Base-by-base conservation (phyloP, 257 asterid species). In the Rubia yunnanensis region DNA sequence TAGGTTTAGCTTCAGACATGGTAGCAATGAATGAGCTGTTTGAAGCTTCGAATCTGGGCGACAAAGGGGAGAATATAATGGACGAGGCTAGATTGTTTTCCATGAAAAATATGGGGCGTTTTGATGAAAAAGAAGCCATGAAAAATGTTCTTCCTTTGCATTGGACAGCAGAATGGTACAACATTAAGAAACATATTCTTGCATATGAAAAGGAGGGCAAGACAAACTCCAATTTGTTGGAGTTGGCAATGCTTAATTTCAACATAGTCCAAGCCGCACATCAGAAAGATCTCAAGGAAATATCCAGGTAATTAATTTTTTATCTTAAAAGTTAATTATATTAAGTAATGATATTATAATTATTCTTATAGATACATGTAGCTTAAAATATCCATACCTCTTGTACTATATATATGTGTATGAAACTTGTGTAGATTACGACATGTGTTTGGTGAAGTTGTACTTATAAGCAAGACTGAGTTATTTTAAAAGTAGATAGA, bases 191-290 rank as follows among this genome's bases (percentile, higher is more conserved):
- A 65, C 68, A 80, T 39, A 72, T 83, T 10, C 61, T n/a, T 4
- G 70, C 67, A 18, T 55, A 46, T 5, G 74, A 73, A 55, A 38
- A 32, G 0, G 65, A 65, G 14, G 11, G 28, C 1, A 65, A 54
- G 2, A 18, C 59, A 41, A 64, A 76, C 17, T n/a, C 77, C 10
- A 46, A 20, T 5, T 49, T 89, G 68, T 62, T 75, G n/a, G 36
- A 79, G 26, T 77, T 86, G 36, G 88, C 92, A 1, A 76, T 75
- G 52, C 85, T 84, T 59, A 85, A 89, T 73, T 89, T 81, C 49
- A 89, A 89, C 67, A 72, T 70, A 0, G 67, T 75, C 67, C 95
- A 89, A 77, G 72, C 71, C 65, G 71, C 74, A 39, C 91, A 81
- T 64, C 95, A 84, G 68, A 58, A 77, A 18, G 85, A 86, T 23